Evolutionary conservation across 2,329 filamentous ascomycete genomes (phyloP), one percentile per base, ranked within the genome.

Genomic region (Penicillium expansum): DNA sequence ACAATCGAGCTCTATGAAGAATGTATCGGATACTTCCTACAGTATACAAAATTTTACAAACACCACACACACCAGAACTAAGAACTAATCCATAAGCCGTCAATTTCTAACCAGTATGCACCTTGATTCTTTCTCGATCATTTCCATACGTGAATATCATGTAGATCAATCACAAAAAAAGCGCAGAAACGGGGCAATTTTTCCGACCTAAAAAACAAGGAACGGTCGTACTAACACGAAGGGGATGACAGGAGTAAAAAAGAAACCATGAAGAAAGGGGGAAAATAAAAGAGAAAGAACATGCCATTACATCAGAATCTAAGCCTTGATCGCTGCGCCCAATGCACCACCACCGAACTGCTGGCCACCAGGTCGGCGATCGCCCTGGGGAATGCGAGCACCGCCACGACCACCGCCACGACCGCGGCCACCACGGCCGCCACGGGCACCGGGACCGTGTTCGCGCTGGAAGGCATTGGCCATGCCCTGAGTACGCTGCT

Each of bases 401-500:
- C 74, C 70, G 60, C 74, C 74, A 49, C 76, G 73, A 45, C 68
- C 69, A 44, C 73, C 74, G 48, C 67, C 67, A 56, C 74, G 65
- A 41, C 75, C 62, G 27, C 85, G 80, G 53, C 64, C 58, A 16
- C 85, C 80, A 52, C 84, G 80, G 41, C 89, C 87, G 60, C 88
- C 84, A 77, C 85, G 71, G 74, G 86, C 79, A 62, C 85, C 90
- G 63, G 88, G 84, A 56, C 90, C 90, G 64, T 91, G 90, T 80
- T 96, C 91, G 74, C 93, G 83, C 82, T 97, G 92, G 78, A 97
- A 97, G 29, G 92, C 93, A 71, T 96, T 96, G 57, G 91, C 87
- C 66, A 92, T 96, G 68, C 94, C 94, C 76, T 97, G 92, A 67
- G 95, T 97, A 73, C 94, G 87, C 76, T 97, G 92, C 82, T 99